phyloP scores from a whole-genome alignment of 2,329 filamentous ascomycete genomes.

The Aspergillus viridinutans region DNA sequence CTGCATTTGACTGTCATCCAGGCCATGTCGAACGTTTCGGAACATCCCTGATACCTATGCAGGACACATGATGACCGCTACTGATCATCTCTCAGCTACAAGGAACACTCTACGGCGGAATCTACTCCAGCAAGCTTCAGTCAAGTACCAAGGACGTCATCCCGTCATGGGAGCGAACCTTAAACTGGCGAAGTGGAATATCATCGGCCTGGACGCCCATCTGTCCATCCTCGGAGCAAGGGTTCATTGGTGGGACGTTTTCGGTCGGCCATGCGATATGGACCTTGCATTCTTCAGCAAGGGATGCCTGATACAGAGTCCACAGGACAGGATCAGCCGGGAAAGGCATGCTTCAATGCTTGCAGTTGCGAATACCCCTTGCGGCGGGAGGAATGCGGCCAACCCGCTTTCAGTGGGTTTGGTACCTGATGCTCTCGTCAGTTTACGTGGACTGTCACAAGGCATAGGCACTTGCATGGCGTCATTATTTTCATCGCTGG shows the following conservation, averaged over 20 bases:
- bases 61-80: too few relatives aligned
- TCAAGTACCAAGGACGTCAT: neutral
- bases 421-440: neutral
- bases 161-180: neutral
- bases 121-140: neutral
- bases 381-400: neutral
- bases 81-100: neutral
- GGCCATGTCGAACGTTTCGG: neutral
- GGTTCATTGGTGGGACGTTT: neutral
- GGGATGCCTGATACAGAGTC: neutral
- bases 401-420: neutral
- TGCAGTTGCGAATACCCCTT: neutral
- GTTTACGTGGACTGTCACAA: neutral
- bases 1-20: too few relatives aligned
- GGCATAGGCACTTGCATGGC: neutral
- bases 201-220: neutral
- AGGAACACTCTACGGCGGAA: neutral
- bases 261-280: neutral
- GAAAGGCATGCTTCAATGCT: neutral
- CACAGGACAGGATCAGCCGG: neutral
- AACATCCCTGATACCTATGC: too few relatives aligned
- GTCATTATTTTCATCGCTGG: neutral
- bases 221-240: neutral
- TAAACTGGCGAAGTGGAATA: neutral
- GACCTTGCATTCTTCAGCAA: neutral